phyloP scores from a whole-genome alignment of 2,329 filamentous ascomycete genomes.

The Arthrobotrys megalospora region DNA sequence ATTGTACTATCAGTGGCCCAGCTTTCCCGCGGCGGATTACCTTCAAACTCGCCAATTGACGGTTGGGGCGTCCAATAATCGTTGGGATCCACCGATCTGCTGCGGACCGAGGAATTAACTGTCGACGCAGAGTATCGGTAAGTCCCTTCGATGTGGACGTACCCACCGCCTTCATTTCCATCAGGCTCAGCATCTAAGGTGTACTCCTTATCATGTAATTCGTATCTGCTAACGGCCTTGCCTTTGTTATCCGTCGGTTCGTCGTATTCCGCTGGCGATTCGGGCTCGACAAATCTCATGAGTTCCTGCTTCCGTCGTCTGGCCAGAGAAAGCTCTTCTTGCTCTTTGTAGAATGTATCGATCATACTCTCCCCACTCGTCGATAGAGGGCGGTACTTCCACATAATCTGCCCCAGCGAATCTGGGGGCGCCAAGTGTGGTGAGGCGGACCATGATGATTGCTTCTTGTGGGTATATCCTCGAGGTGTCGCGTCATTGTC shows the following conservation, averaged over 20 bases:
- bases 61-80: conserved; percentile 60
- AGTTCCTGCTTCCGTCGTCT: conserved; percentile 53
- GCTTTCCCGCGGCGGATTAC: conserved; percentile 51
- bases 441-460: conserved; percentile 58
- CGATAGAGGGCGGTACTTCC: conserved; percentile 53
- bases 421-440: conserved; percentile 54
- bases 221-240: conserved; percentile 35
- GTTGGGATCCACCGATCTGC: conserved; percentile 59
- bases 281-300: conserved; percentile 57
- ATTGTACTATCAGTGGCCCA: conserved; percentile 58
- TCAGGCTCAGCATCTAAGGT: conserved; percentile 31
- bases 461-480: conserved; percentile 53
- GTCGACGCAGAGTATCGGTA: conserved; percentile 56
- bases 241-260: conserved; percentile 42
- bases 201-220: conserved; percentile 58
- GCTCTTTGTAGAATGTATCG: conserved; percentile 54
- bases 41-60: conserved; percentile 55
- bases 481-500: conserved; percentile 45
- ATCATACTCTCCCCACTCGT: conserved; percentile 60
- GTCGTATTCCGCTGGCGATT: conserved; percentile 45
- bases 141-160: conserved; percentile 55
- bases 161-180: conserved; percentile 39
- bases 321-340: conserved; percentile 47
- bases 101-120: conserved; percentile 56
- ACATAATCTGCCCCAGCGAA: conserved; percentile 55